Evolutionary conservation across 371 early-diverging fungal species (phyloP).

Genomic region (Coemansia sp.): DNA sequence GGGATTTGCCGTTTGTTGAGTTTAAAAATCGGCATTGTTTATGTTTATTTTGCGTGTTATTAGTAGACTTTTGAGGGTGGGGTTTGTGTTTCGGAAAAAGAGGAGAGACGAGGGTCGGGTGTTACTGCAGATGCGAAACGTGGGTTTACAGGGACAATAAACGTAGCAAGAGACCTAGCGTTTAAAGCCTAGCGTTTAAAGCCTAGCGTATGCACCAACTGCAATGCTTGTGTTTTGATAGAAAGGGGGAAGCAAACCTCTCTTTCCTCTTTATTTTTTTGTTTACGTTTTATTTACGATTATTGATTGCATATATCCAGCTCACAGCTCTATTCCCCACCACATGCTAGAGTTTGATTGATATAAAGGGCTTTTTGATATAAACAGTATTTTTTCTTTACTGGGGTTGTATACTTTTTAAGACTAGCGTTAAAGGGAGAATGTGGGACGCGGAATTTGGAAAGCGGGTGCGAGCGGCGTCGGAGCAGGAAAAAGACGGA

Average conservation of each 20-base stretch:
- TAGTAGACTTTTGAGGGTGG: background rate
- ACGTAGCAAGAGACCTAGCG: background rate
- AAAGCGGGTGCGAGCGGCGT: conserved; percentile 24
- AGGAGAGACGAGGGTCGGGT: background rate
- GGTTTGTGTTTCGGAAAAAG: background rate
- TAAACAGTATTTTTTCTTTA: background rate
- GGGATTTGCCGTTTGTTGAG: background rate
- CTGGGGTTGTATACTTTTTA: background rate
- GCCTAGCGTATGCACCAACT: background rate
- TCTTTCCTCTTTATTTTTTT: background rate
- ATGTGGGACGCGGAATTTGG: conserved; percentile 31
- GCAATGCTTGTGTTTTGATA: background rate
- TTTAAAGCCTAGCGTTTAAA: background rate
- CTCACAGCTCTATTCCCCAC: background rate
- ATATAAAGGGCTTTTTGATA: background rate
- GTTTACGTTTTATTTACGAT: background rate
- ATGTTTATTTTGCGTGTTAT: background rate
- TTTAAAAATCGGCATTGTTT: background rate
- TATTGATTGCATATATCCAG: background rate
- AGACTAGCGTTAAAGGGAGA: background rate
- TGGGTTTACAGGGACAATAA: background rate
- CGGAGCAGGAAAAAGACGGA: conserved; percentile 4
- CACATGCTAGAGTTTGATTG: background rate
- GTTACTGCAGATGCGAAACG: conserved; percentile 4
- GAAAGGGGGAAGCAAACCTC: background rate